A percentile compares a stretch with the other conserved stretches of the same genome.
These are phyloP conservation scores for Calonectria hawksworthii DNA, from an alignment of 2,329 filamentous ascomycete genomes.

Conservation along the genomic window DNA sequence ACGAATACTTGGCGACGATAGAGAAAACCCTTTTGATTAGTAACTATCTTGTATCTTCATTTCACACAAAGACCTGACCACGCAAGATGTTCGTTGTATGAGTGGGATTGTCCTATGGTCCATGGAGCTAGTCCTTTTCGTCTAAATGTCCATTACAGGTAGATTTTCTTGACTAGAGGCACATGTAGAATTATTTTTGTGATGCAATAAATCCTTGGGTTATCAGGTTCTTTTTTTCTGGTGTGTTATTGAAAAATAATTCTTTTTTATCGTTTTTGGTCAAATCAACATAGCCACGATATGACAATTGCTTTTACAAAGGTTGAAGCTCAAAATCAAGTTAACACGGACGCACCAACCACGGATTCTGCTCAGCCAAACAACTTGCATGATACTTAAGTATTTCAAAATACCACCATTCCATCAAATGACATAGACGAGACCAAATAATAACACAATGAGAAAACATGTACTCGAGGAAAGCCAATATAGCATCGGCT, in stretches of 20 bases:
- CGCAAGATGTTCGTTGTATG: neutral
- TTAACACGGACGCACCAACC: too few relatives aligned
- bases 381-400: too few relatives aligned
- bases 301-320: neutral
- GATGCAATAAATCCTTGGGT: neutral
- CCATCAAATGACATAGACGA: neutral
- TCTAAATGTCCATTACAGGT: neutral
- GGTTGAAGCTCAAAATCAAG: neutral
- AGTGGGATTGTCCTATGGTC: neutral
- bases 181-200: neutral
- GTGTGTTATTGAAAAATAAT: too few relatives aligned
- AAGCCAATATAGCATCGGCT: neutral
- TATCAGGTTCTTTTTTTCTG: neutral
- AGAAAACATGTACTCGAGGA: neutral
- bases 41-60: neutral
- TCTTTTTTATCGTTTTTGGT: too few relatives aligned
- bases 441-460: neutral
- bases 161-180: neutral
- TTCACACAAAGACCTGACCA: neutral
- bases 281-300: too few relatives aligned
- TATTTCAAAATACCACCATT: too few relatives aligned
- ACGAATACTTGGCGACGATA: conserved; percentile 25
- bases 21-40: conserved; percentile 5
- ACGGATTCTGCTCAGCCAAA: neutral
- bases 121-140: neutral